Base-by-base conservation (phyloP, 257 asterid species). In the Salvia miltiorrhiza region DNA sequence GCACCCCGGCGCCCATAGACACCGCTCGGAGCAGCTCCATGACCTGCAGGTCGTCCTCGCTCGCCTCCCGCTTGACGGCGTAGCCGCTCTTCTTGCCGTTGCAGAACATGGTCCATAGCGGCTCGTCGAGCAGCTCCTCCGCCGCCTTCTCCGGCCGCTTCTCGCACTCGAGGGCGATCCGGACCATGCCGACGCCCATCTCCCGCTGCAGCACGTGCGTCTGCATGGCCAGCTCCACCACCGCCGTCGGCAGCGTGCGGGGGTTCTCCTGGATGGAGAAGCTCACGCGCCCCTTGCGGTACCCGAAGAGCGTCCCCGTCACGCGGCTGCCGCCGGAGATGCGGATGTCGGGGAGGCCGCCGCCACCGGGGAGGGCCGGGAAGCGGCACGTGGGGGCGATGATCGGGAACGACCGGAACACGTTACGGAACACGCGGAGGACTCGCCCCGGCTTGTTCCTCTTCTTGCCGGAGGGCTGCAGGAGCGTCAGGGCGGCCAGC, bases 1-100 rank as follows among this genome's bases (percentile, higher is more conserved):
- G 63, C 0, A 93, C 95, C 0, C 96, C 97, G 13, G 95, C 96
- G 0, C 98, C 98, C 95, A 85, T 90, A 1, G 96, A 93, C 61
- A 87, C 90, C 56, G 89, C 85, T 78, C 81, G 84, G 16, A 90
- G 67, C 9, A 87, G 74, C 76, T 93, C 97, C 98, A 90, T 90
- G 8, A 90, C 94, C 17, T 80, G 76, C 47, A 93, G 65, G 56
- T 93, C 98, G 74, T 90, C 98, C 64, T 88, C 95, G 1, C 58
- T 74, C 0, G 90, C 88, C 30, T 84, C 92, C 67, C 97, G 72
- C 49, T 65, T 85, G 3, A 82, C 65, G 1, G 89, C 91, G 35
- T 88, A 90, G 0, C 97, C 96, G 5, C 57, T 72, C 69, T 93
- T 93, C 65, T 87, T 90, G 65, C 98, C 97, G 33, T 93, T 93